Percentiles rank a stretch among this genome's conserved stretches.
These are phyloP conservation scores for Papiliotrema flavescens DNA, from an alignment of 1,284 basidiomycete species.

Conservation along the genomic window DNA sequence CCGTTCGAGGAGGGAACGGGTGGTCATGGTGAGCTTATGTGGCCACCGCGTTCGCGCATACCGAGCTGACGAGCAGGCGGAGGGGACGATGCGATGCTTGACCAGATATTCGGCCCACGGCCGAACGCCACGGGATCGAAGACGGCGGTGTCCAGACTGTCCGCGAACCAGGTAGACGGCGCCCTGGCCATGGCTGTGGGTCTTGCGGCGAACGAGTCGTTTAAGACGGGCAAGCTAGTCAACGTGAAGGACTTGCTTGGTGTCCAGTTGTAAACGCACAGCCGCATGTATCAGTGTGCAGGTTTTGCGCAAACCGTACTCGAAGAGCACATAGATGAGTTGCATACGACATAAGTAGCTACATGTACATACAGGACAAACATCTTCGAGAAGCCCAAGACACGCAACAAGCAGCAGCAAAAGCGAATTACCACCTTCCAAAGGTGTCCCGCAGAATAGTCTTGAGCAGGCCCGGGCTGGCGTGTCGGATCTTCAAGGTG, in stretches of 20 bases:
- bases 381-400: too few species aligned
- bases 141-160: slow-evolving; percentile 53
- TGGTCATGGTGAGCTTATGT: slow-evolving; percentile 50
- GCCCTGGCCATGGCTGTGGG: slow-evolving; percentile 57
- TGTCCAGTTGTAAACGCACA: slow-evolving; percentile 11
- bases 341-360: too few species aligned
- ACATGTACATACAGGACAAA: too few species aligned
- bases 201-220: slow-evolving; percentile 56
- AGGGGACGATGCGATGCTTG: slow-evolving; percentile 56
- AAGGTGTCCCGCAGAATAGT: too few species aligned
- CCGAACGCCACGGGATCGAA: slow-evolving; percentile 49
- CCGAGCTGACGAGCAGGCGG: slow-evolving; percentile 33
- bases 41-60: background rate
- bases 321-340: too few species aligned
- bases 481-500: too few species aligned
- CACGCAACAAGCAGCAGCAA: too few species aligned
- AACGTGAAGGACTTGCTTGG: slow-evolving; percentile 42
- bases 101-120: slow-evolving; percentile 54
- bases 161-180: slow-evolving; percentile 56
- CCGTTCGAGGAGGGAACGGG: slow-evolving; percentile 52
- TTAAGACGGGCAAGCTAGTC: slow-evolving; percentile 54
- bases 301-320: too few species aligned
- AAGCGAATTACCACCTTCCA: too few species aligned
- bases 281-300: background rate
- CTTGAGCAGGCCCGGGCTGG: too few species aligned